Evolutionary conservation across 768 basidiomycete genomes (phyloP), one percentile per base, ranked within the genome.

Genomic region (Mycena amicta): DNA sequence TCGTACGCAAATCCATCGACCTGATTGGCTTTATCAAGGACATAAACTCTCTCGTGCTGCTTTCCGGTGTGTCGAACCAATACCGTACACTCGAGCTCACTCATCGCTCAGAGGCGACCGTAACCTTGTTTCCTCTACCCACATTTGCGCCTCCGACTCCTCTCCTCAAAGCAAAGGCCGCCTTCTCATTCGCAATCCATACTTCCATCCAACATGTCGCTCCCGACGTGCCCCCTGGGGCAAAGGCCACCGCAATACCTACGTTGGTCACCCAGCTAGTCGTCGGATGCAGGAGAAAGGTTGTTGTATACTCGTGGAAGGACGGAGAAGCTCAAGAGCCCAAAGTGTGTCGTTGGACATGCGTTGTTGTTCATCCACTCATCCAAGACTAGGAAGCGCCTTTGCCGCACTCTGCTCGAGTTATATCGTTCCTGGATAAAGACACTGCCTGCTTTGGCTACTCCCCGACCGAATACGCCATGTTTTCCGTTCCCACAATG

Each of bases 401-500:
- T 0, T 78, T 98, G 3, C 91, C 95, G 13, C 96, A 98, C 70
- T 94, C 95, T 8, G 88, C 97, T n/a, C 84, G 97, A 39, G 79
- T 83, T 0, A 87, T 97, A 50, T 78, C 87, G 2, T 95, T 98
- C 69, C 72, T 93, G 50, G 77, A 85, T 59, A 66, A 81, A 4
- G 79, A 85, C 25, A 77, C 77, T 1, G 77, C 83, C 8, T 89
- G 89, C 63, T 85, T 95, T 61, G 92, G 89, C 0, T 94, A 94
- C 70, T 84, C 90, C n/a, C 79, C 84, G 0, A 84, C 89, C 0
- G 90, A 91, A 62, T 85, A 89, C 70, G 89, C 87, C 1, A 72
- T 95, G 5, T 90, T 93, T 62, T 85, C 84, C 2, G 72, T 92
- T 33, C 77, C 81, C 37, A 81, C 79, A 1, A 83, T 84, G 77